Evolutionary conservation across 768 basidiomycete genomes (phyloP).

Genomic region (Naganishia vishniacii): DNA sequence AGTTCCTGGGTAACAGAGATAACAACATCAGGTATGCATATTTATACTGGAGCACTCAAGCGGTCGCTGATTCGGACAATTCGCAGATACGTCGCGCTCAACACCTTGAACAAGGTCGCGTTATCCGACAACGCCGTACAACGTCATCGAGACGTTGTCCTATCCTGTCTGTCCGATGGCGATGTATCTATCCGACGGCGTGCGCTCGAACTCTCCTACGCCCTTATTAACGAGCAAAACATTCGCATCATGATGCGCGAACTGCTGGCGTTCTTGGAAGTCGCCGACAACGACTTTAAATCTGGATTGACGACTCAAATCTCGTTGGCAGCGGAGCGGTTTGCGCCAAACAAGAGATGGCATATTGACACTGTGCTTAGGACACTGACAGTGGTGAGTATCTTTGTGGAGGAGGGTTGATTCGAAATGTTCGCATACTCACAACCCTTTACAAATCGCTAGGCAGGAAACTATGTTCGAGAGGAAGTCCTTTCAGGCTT

Average conservation of each 20-base stretch:
- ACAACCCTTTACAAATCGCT: not conserved
- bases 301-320: conserved; percentile 96
- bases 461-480: conserved; percentile 97
- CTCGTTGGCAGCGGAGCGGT: conserved; percentile 87
- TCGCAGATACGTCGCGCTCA: conserved; percentile 85
- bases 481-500: conserved; percentile 94
- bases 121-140: conserved; percentile 98
- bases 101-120: conserved; percentile 94
- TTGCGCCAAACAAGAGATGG: conserved; percentile 96
- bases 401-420: not conserved
- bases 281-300: conserved; percentile 98
- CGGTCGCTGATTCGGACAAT: too few relatives aligned
- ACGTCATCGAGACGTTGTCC: conserved; percentile 92
- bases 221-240: conserved; percentile 89
- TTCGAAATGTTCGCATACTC: not conserved
- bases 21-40: conserved; percentile 86
- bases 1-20: conserved; percentile 93
- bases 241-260: conserved; percentile 88
- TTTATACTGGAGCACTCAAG: not conserved
- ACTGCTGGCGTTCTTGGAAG: conserved; percentile 89
- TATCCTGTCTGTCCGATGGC: conserved; percentile 98
- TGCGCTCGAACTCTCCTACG: conserved; percentile 93
- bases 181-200: conserved; percentile 97
- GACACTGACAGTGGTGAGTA: conserved; percentile 76
- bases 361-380: conserved; percentile 96